A percentile compares a stretch with the other conserved stretches of the same genome.
Conservation (phyloP, 2,329 filamentous ascomycete species). For the Trichoderma aggressivum region DNA sequence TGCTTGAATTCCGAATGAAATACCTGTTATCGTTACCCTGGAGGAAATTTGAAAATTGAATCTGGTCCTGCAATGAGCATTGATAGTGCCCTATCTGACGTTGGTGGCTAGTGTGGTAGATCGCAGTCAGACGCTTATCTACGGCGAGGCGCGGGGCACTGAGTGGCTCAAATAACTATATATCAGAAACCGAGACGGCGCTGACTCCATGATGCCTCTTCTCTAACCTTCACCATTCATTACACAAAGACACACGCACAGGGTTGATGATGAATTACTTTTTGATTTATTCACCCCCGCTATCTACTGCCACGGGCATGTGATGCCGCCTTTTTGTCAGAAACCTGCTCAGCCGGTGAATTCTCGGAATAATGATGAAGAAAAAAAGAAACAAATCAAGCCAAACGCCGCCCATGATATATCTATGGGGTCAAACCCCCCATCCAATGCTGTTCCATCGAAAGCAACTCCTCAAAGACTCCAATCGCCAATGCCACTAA, state of each 20-base stretch:
- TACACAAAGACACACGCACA: background rate
- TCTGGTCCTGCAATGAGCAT: background rate
- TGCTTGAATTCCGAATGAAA: background rate
- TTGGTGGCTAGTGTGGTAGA: background rate
- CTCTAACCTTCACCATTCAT: background rate
- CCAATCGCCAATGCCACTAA: conserved; percentile 12
- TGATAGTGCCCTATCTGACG: background rate
- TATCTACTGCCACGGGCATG: background rate
- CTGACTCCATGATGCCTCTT: background rate
- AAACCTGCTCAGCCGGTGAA: background rate
- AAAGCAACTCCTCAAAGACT: conserved; percentile 13
- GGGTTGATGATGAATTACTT: background rate
- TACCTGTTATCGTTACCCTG: background rate
- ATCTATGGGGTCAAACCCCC: background rate
- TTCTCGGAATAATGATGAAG: background rate
- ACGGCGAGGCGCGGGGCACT: conserved; percentile 4
- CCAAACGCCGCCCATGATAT: conserved; percentile 17
- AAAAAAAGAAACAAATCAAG: background rate
- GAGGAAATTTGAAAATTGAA: background rate
- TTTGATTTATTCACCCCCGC: background rate
- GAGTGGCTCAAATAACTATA: background rate
- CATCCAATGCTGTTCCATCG: background rate
- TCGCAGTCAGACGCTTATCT: conserved; percentile 6
- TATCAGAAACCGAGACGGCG: background rate
- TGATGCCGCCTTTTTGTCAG: background rate